phyloP scores from a whole-genome alignment of 1,284 basidiomycete species.

The Ustilago xerochloae region DNA sequence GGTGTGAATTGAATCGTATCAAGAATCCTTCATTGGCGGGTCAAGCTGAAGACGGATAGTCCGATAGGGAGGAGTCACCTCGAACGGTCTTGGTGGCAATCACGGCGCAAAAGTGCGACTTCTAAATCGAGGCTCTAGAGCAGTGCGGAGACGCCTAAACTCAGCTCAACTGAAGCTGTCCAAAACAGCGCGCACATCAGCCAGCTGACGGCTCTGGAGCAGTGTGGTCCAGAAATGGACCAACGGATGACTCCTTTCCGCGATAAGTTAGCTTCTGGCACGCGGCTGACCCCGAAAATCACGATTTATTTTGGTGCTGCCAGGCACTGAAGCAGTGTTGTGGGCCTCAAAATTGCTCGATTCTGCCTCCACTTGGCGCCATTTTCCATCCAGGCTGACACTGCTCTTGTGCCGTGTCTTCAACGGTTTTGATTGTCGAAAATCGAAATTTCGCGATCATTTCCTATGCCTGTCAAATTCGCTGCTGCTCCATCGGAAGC shows the following conservation, averaged over 20 bases:
- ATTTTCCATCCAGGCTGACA: not conserved
- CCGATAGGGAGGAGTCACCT: constrained; percentile 2
- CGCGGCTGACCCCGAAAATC: too few species aligned
- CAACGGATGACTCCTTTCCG: constrained; percentile 40
- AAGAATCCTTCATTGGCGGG: too few species aligned
- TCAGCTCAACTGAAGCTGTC: constrained; percentile 2
- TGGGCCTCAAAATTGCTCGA: not conserved
- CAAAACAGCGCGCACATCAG: constrained; percentile 10
- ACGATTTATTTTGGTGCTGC: not conserved
- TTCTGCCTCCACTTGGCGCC: constrained; percentile 4
- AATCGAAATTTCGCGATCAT: constrained; percentile 30
- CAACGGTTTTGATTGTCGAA: not conserved
- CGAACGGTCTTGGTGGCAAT: constrained; percentile 26
- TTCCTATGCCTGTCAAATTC: not conserved
- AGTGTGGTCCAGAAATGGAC: not conserved
- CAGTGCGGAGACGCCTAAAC: constrained; percentile 7
- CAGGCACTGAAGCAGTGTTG: constrained; percentile 6
- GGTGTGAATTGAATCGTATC: too few species aligned
- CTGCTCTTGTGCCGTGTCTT: not conserved
- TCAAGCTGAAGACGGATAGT: not conserved
- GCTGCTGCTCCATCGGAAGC: not conserved
- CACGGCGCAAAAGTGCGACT: constrained; percentile 14
- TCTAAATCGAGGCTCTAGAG: not conserved
- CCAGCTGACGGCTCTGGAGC: not conserved
- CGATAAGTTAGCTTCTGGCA: too few species aligned